Evolutionary conservation across 768 basidiomycete species (phyloP), one percentile per base, ranked within the genome.

Genomic region (Sporobolomyces pararoseus): DNA sequence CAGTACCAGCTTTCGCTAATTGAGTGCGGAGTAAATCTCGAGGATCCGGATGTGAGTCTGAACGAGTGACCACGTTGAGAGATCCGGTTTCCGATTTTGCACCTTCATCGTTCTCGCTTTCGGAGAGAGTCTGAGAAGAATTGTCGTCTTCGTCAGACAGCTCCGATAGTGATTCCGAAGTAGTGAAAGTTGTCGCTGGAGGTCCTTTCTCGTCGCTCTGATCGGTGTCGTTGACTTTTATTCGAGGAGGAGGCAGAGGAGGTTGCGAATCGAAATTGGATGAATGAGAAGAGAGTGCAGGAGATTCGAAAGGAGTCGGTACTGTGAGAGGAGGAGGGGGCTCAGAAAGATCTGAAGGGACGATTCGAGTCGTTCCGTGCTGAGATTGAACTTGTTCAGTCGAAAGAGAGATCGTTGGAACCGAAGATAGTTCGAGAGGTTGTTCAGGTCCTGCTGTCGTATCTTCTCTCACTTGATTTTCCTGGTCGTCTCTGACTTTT

Each of bases 21-120:
- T 74, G 73, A 13, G 63, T 59, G 3, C 73, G 50, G 4, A 74
- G 54, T 37, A 74, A 60, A 0, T 68, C 66, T 17, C 73, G 66
- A 16, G 73, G 69, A 27, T 74, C 73, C 3, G 58, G 54, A 27
- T 67, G 65, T 0, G 62, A 58, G 13, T 64, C 65, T 7, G 53
- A 49, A 12, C 53, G 62, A 5, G 49, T 14, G 6, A 63, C 51
- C 2, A 53, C 4, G n/a, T 53, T 52, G 46, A 50, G n/a, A 3
- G 61, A 31, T 39, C n/a, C 65, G 1, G 23, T 21, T 27, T 55
- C 61, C 7, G 31, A 34, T 23, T 12, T 21, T 3, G 34, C 35
- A 7, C 59, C 72, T 29, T 59, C 59, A 5, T 63, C 68, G 3
- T 62, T 52, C 5, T 51, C 63, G 37, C 32, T 32, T 14, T 52